Base-by-base conservation (phyloP, 306 rosid species). In the Spatholobus suberectus region DNA sequence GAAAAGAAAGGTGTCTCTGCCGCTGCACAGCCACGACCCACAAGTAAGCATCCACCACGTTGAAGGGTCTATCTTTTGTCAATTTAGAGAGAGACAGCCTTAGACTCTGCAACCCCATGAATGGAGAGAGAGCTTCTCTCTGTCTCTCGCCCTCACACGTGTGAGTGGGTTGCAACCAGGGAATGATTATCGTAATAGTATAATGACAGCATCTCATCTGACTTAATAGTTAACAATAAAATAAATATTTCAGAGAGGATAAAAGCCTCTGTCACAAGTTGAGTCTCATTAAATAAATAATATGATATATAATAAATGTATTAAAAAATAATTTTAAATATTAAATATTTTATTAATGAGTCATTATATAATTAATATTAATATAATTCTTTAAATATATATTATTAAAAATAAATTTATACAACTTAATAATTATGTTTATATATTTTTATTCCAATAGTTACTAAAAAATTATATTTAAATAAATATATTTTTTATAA, bases 1-100 rank as follows among this genome's bases (percentile, higher is more conserved):
- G 89, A 87, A 87, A 86, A 61, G 91, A 90, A 83, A 88, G 86
- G 79, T 74, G 89, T 92, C 84, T 88, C 85, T 73, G 70, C 75
- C 57, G 35, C 79, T 78, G 84, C 82, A 82, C 78, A 62, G 2
- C 4, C n/a, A 46, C n/a, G 1, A 75, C 72, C 35, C 87, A 77
- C 72, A 85, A 86, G 82, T 72, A 67, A 81, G 77, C 86, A 73
- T 81, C 76, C 85, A 73, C 85, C 90, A 82, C 86, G 84, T 88
- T 62, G 59, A 59, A 66, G 63, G 52, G 68, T 52, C 89, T 81
- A 5, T 73, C 82, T 83, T 88, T 85, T 89, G 86, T 87, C 91
- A 65, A 83, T 89, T 80, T 72, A 72, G 77, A 82, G 83, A 77
- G 85, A 74, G 88, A 90, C 92, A 87, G 85, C 88, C 90, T 68